phyloP scores from a whole-genome alignment of 2,329 filamentous ascomycete species.

The Fusarium neocosmosporiellum region DNA sequence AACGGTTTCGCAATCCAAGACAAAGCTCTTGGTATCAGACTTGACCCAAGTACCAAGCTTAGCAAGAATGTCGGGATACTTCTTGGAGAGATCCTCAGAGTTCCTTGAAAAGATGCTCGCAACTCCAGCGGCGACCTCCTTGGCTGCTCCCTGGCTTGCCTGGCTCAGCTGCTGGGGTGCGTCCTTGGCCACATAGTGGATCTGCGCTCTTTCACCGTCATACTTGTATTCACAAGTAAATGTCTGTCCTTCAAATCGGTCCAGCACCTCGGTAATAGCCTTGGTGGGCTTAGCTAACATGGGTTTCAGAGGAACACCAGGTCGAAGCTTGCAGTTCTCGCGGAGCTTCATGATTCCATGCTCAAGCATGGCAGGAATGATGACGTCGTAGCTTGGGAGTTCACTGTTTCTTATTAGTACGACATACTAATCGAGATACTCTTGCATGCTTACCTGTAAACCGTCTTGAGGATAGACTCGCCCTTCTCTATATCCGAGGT shows the following conservation, averaged over 20 bases:
- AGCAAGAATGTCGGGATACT: conserved; percentile 94
- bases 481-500: conserved; percentile 84
- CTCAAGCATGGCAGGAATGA: conserved; percentile 89
- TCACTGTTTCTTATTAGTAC: conserved; percentile 70
- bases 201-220: conserved; percentile 97
- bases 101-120: conserved; percentile 97
- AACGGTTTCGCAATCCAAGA: conserved; percentile 98
- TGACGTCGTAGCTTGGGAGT: conserved; percentile 93
- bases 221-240: conserved; percentile 99
- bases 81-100: conserved; percentile 95
- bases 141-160: conserved; percentile 68
- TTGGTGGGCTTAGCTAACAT: conserved; percentile 99
- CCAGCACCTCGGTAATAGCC: conserved; percentile 95
- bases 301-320: conserved; percentile 94
- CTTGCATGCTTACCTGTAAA: conserved; percentile 75
- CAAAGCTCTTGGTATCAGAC: conserved; percentile 89
- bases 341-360: conserved; percentile 86
- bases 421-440: neutral
- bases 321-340: conserved; percentile 89
- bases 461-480: conserved; percentile 86
- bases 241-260: conserved; percentile 93
- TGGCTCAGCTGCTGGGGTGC: conserved; percentile 76
- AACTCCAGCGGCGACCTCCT: conserved; percentile 77
- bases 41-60: conserved; percentile 93
- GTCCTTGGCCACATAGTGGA: conserved; percentile 93